Conservation (phyloP, 176 grass and related monocot species). For the Oryza australiensis region DNA sequence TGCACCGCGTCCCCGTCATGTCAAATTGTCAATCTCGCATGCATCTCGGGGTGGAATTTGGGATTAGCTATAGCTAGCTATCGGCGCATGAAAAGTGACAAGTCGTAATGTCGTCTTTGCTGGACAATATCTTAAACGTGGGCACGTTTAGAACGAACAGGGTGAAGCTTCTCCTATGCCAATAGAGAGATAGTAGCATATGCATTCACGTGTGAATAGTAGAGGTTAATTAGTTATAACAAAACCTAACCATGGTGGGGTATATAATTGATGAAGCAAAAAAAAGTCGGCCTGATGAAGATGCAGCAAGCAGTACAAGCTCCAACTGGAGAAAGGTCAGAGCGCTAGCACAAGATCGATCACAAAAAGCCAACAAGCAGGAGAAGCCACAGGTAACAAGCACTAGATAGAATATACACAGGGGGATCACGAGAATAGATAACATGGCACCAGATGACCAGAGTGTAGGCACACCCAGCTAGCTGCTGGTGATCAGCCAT, state of each 20-base stretch:
- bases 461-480: neutral
- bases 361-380: neutral
- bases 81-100: neutral
- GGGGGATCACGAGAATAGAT: constrained; percentile 46
- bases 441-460: neutral
- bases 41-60: neutral
- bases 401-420: constrained; percentile 41
- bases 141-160: neutral
- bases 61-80: neutral
- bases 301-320: neutral
- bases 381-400: neutral
- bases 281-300: too few relatives aligned
- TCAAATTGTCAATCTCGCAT: neutral
- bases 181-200: neutral
- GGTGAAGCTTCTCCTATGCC: neutral
- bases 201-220: neutral
- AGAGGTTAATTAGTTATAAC: too few relatives aligned
- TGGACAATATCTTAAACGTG: neutral
- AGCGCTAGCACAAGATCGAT: neutral
- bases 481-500: neutral
- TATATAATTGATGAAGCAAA: too few relatives aligned
- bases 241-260: too few relatives aligned
- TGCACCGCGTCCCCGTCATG: neutral
- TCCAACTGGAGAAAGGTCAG: neutral
- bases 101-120: neutral